Conservation (phyloP, 2,329 filamentous ascomycete species). For the Corinectria fuckeliana region DNA sequence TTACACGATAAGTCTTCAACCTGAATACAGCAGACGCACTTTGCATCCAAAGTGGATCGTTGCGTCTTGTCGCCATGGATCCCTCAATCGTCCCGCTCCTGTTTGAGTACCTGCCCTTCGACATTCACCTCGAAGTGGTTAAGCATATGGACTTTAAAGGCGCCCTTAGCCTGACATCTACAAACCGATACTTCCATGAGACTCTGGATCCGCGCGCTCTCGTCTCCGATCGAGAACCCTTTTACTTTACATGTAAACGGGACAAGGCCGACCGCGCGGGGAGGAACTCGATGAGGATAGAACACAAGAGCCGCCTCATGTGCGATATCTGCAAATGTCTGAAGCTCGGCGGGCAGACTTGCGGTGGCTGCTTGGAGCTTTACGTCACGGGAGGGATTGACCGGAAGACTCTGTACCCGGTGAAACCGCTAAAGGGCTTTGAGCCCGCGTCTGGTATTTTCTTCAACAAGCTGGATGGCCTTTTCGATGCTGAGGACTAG, state of each 20-base stretch:
- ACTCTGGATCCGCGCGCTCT: constrained; percentile 9
- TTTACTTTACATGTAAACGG: constrained; percentile 7
- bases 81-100: not conserved
- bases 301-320: constrained; percentile 17
- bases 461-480: constrained; percentile 12
- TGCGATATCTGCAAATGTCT: constrained; percentile 26
- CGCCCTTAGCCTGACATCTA: constrained; percentile 15
- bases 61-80: constrained; percentile 13
- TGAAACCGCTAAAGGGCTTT: not conserved
- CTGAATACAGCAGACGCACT: not conserved
- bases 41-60: not conserved
- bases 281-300: constrained; percentile 4
- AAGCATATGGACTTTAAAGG: constrained; percentile 11
- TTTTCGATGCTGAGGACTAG: constrained; percentile 6
- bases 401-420: not conserved
- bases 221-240: not conserved
- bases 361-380: constrained; percentile 25
- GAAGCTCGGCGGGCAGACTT: constrained; percentile 15
- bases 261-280: not conserved
- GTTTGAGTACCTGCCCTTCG: constrained; percentile 24
- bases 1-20: not conserved
- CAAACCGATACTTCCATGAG: constrained; percentile 22
- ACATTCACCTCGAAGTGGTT: constrained; percentile 26
- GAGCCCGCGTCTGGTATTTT: not conserved
- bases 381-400: constrained; percentile 22